Evolutionary conservation across 352 stramenopile species (phyloP), one percentile per base, ranked within the genome.

Genomic region (Globisporangium spiculum): DNA sequence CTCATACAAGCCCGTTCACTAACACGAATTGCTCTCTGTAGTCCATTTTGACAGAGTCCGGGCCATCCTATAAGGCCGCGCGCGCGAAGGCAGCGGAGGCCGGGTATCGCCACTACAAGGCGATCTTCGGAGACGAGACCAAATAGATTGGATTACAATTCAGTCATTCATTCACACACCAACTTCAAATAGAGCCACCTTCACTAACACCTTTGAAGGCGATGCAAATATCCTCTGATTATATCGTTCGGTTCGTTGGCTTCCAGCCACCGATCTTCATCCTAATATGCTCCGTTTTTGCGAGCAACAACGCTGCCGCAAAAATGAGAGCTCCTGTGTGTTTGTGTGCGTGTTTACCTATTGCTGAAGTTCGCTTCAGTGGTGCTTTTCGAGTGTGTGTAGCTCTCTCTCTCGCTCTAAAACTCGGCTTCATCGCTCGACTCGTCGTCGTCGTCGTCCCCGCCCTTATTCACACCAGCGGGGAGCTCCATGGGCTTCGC

Each of bases 351-450:
- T 41, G 12, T 24, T 59, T 41, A 60, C 54, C 54, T 60, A 60
- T 60, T 61, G 20, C 46, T 20, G 30, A 61, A 22, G 7, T 52
- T 27, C 30, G 55, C 55, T 30, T 61, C 22, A 27, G 20, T 14
- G 27, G 20, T 6, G 3, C 27, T 57, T 57, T 30, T 7, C 24
- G 8, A 12, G 8, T 10, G 32, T 38, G 32, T 24, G 8, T 14
- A 18, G 9, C 9, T 44, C 27, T 16, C 14, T 14, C 14, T 60
- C 55, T 61, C 32, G n/a, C n/a, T 62, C 80, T 91, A 96, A 67
- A 96, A 96, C 70, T 96, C 88, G 54, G 88, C 88, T 71, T 94
- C 86, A 64, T 93, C 86, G 67, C 86, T 94, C 60, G 86, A 90
- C 57, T 89, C 83, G 57, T 88, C 87, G 56, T 92, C 86, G n/a